Evolutionary conservation across 2,329 filamentous ascomycete genomes (phyloP).

Genomic region (Stagonosporopsis cucurbitacearum): DNA sequence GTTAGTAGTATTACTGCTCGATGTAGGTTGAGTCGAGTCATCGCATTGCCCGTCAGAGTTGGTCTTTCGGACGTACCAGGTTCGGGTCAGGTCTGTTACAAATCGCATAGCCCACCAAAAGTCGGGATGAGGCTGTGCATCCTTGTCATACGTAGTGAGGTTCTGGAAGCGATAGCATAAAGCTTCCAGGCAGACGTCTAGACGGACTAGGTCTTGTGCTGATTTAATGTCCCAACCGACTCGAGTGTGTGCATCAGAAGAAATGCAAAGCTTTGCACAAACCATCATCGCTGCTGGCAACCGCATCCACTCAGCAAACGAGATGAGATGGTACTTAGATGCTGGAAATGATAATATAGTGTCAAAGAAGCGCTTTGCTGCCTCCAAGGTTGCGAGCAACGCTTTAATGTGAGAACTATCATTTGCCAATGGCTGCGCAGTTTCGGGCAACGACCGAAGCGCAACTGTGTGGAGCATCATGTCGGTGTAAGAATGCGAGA

Average conservation of each 20-base stretch:
- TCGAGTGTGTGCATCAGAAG: constrained; percentile 28
- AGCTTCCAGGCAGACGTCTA: constrained; percentile 44
- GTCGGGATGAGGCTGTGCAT: constrained; percentile 34
- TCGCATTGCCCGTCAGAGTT: constrained; percentile 4
- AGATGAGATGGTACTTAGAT: constrained; percentile 50
- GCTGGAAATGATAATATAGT: constrained; percentile 73
- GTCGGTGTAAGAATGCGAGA: constrained; percentile 38
- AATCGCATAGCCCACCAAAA: constrained; percentile 43
- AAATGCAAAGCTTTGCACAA: constrained; percentile 38
- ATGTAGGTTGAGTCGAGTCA: neutral
- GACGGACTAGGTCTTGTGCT: constrained; percentile 39
- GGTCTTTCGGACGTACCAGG: constrained; percentile 41
- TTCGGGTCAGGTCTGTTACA: constrained; percentile 38
- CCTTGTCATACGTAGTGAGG: constrained; percentile 33
- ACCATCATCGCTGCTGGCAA: constrained; percentile 41
- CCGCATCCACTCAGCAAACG: constrained; percentile 45
- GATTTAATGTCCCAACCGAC: constrained; percentile 42
- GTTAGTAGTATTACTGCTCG: constrained; percentile 1
- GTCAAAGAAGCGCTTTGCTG: constrained; percentile 72
- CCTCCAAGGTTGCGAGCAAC: constrained; percentile 56
- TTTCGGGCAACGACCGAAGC: constrained; percentile 23
- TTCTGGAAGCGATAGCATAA: constrained; percentile 44
- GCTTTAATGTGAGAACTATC: constrained; percentile 32
- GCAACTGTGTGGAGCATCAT: constrained; percentile 38
- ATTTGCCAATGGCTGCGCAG: neutral